Evolutionary conservation across 352 stramenopile genomes (phyloP).

Genomic region (Pythium brassicae): DNA sequence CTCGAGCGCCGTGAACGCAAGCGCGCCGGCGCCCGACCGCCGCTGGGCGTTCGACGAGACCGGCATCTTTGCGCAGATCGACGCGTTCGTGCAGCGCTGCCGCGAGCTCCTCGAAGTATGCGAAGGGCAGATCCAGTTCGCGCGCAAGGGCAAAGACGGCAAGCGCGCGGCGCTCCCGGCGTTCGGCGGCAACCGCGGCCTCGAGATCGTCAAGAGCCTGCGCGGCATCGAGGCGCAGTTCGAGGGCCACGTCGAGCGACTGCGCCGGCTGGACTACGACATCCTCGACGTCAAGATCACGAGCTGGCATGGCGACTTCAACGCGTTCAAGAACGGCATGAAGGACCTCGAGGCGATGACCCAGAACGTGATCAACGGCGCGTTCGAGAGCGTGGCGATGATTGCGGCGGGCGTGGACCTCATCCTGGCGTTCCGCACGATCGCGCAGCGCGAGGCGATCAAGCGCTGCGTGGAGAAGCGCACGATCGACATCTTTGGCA

Average conservation of each 20-base stretch:
- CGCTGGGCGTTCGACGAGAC: constrained; percentile 93
- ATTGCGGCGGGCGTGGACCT: constrained; percentile 87
- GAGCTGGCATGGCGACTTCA: constrained; percentile 95
- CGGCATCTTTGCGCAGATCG: constrained; percentile 94
- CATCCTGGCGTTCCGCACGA: constrained; percentile 90
- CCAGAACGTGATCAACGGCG: constrained; percentile 93
- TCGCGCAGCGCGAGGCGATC: constrained; percentile 91
- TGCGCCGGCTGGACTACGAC: constrained; percentile 91
- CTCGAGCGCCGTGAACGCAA: constrained; percentile 54
- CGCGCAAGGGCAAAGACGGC: constrained; percentile 72
- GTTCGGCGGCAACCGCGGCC: constrained; percentile 90
- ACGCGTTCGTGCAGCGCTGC: constrained; percentile 95
- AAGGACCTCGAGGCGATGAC: constrained; percentile 97
- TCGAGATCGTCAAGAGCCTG: constrained; percentile 91
- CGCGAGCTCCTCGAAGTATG: constrained; percentile 94
- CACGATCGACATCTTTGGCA: constrained; percentile 88
- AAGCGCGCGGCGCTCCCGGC: constrained; percentile 68
- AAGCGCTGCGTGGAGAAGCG: constrained; percentile 94
- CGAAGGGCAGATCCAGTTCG: constrained; percentile 94
- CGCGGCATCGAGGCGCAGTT: constrained; percentile 92
- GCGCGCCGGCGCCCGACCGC: constrained; percentile 36
- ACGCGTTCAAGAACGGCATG: constrained; percentile 93
- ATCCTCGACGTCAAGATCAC: constrained; percentile 95
- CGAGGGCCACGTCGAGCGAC: constrained; percentile 83
- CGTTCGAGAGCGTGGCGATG: constrained; percentile 91